Conservation (phyloP, 441 rosid species). For the Syzygium syzygioides region DNA sequence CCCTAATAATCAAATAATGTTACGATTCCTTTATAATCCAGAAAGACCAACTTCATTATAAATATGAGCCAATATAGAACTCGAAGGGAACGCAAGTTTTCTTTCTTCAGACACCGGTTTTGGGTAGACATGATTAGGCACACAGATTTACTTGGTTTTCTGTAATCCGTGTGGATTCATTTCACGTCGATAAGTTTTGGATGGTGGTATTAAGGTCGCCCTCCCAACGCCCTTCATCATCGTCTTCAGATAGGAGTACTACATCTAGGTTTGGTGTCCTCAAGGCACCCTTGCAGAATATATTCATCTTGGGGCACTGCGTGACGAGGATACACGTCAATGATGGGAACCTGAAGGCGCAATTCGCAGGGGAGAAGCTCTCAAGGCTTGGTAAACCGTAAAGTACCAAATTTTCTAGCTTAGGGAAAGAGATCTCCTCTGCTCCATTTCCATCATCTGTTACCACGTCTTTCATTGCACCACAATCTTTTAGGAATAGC, state of each 20-base stretch:
- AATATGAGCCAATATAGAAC: background rate
- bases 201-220: background rate
- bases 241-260: background rate
- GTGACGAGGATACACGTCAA: fast-evolving
- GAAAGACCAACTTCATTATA: background rate
- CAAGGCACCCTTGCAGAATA: background rate
- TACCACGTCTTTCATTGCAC: background rate
- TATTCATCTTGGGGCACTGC: background rate
- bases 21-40: too few species aligned
- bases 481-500: background rate
- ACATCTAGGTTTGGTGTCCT: background rate
- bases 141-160: background rate
- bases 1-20: background rate
- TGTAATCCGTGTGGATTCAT: background rate
- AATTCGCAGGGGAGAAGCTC: background rate
- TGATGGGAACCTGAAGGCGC: background rate
- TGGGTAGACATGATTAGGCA: background rate
- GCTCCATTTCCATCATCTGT: background rate
- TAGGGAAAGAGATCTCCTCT: background rate
- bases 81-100: too few species aligned
- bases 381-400: background rate
- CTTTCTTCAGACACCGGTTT: background rate
- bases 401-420: fast-evolving
- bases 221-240: background rate
- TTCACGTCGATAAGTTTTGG: background rate